Evolutionary conservation across 257 asterid species (phyloP).

Genomic region (Solanum paucissectum): DNA sequence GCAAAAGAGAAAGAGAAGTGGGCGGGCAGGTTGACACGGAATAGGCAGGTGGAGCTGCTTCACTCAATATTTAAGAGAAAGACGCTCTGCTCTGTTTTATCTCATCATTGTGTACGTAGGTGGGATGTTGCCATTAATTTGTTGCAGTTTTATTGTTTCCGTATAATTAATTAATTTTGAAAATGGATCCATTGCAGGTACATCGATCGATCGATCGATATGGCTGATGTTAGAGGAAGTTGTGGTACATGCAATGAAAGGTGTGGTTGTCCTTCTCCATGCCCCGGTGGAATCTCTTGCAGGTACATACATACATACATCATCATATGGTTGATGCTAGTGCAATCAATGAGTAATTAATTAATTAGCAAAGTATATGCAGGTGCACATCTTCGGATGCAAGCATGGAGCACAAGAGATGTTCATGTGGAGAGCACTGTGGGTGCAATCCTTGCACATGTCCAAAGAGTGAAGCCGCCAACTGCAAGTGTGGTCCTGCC

Average conservation of each 20-base stretch:
- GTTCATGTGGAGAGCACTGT: slow-evolving; percentile 42
- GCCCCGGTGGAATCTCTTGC: slow-evolving; percentile 43
- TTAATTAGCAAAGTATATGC: neutral
- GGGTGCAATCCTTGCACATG: slow-evolving; percentile 56
- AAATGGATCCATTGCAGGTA: too few relatives aligned
- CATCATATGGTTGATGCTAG: too few relatives aligned
- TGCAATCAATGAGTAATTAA: too few relatives aligned
- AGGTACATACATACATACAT: neutral
- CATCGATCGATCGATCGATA: neutral
- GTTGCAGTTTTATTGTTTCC: neutral
- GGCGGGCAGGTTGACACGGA: neutral
- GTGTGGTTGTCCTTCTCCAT: slow-evolving; percentile 61
- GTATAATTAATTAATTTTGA: neutral
- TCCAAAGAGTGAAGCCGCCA: slow-evolving; percentile 24
- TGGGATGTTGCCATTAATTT: neutral
- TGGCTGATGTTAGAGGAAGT: slow-evolving; percentile 29
- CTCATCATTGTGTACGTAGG: neutral
- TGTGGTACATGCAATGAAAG: slow-evolving; percentile 21
- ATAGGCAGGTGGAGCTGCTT: neutral
- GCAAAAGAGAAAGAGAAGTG: neutral
- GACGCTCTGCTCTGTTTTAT: neutral
- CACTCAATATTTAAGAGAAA: neutral
- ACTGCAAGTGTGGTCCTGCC: slow-evolving; percentile 37
- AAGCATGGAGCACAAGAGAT: too few relatives aligned
- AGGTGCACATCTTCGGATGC: slow-evolving; percentile 18